Base-by-base conservation (phyloP, 225 moss, liverwort and hornwort species). In the Antitrichia curtipendula region DNA sequence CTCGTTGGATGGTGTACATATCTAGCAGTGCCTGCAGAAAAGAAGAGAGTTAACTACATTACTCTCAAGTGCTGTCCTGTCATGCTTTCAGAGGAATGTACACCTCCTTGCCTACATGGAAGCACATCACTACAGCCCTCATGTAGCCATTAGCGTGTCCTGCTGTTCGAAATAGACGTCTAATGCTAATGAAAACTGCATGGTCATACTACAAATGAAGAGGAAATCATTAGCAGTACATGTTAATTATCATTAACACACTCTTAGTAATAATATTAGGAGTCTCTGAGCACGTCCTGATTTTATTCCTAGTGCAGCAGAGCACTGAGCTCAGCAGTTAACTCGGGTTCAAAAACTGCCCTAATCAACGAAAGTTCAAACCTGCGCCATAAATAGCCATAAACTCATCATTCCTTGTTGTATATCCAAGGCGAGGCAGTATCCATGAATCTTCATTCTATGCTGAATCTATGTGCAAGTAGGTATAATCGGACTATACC, bases 1-100 rank as follows among this genome's bases (percentile, higher is more conserved):
- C 98, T 57, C 97, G 92, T 86, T 97, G 94, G 69, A 99, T 99
- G 49, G 99, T 99, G 88, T 99, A 97, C 84, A 95, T 93, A 87
- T 99, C 97, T 52, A 99, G 91, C 77, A 99, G 90, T 54, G 99
- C 99, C 97, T 98, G 92, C 84, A 64, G 81, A 45, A 82, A 82
- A 79, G 28, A 84, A 58, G 29, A 13, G 32, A 16, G 25, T 50
- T 49, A 70, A 77, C 62, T 20, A 61, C 21, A 29, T 61, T 61
- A 7, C 49, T 74, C 61, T 49, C 36, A 61, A 84, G 3, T 10
- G 28, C 61, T 69, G 10, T 53, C 54, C 40, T 54, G 82, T 53
- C 47, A 60, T 60, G 74, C 74, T 49, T 74, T 20, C 49, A 49
- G 49, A 12, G 49, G 9, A 59, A 74, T 60, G 9, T 23, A 61